A percentile compares a stretch with the other conserved stretches of the same genome.
These are phyloP conservation scores for Kregervanrija delftensis DNA, from an alignment of 805 yeast genomes.

Conservation along the genomic window DNA sequence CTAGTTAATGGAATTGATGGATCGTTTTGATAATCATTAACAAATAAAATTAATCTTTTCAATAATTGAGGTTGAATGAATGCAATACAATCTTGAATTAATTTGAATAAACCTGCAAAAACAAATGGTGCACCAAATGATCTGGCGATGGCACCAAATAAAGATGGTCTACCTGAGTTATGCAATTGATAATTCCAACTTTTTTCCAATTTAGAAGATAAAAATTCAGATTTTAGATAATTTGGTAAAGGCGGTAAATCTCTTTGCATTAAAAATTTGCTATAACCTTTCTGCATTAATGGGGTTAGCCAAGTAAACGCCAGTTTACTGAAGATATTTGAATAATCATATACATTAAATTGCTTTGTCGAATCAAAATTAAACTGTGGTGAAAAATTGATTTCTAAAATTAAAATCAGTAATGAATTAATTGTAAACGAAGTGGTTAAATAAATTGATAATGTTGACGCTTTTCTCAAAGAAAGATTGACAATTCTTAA, in stretches of 20 bases:
- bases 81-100: constrained; percentile 69
- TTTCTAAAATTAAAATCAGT: constrained; percentile 39
- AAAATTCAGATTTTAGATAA: constrained; percentile 48
- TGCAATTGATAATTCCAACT: constrained; percentile 55
- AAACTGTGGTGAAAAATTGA: constrained; percentile 30
- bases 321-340: constrained; percentile 45
- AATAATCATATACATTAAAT: constrained; percentile 37
- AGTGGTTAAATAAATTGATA: constrained; percentile 23
- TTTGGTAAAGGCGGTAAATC: constrained; percentile 81
- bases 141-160: constrained; percentile 42
- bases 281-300: constrained; percentile 46
- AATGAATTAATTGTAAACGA: constrained; percentile 30
- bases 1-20: constrained; percentile 54
- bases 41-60: constrained; percentile 54
- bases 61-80: constrained; percentile 85
- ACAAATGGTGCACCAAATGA: constrained; percentile 73
- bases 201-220: constrained; percentile 42
- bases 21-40: constrained; percentile 41
- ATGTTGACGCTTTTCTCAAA: constrained; percentile 30
- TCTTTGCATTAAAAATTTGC: constrained; percentile 35
- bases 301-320: constrained; percentile 58
- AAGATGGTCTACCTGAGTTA: constrained; percentile 25
- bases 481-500: constrained; percentile 36
- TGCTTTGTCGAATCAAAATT: constrained; percentile 28
- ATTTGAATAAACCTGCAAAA: constrained; percentile 67